Conservation (phyloP, 495 filamentous ascomycete genomes). For the Cercophora newfieldiana region DNA sequence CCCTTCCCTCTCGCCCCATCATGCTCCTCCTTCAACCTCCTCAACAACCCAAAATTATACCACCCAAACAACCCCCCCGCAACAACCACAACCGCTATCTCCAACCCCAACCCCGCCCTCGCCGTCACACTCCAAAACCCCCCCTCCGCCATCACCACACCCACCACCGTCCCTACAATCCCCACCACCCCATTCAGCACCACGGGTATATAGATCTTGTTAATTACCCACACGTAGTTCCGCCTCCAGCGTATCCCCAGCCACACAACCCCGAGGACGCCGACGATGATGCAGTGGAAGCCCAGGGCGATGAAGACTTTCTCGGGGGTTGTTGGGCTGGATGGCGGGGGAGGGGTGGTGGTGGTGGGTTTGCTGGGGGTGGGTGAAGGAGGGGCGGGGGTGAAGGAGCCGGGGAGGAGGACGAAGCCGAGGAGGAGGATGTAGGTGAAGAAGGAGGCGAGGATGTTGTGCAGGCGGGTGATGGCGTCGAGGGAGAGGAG, state of each 20-base stretch:
- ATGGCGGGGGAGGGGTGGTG: not conserved
- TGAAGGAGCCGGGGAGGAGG: conserved; percentile 44
- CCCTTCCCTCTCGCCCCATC: not conserved
- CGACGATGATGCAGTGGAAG: conserved; percentile 30
- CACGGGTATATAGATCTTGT: conserved; percentile 44
- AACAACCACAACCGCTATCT: not conserved
- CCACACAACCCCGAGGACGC: conserved; percentile 19
- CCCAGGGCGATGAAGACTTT: conserved; percentile 25
- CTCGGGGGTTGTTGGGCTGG: not conserved
- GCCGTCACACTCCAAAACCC: not conserved
- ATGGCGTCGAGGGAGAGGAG: conserved; percentile 41
- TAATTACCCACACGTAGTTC: conserved; percentile 50
- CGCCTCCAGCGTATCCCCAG: conserved; percentile 32
- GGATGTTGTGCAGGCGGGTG: conserved; percentile 38
- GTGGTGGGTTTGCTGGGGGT: not conserved
- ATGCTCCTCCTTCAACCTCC: not conserved
- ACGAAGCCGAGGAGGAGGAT: conserved; percentile 44
- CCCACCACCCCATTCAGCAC: conserved; percentile 50
- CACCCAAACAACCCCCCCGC: not conserved
- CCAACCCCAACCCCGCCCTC: not conserved
- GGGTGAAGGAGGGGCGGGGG: not conserved
- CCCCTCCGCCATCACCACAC: not conserved
- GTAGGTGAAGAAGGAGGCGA: conserved; percentile 35
- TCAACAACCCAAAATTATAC: not conserved
- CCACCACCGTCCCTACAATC: conserved; percentile 46